Percentiles rank a stretch among this genome's conserved stretches.
phyloP scores from a whole-genome alignment of 129 eudicot species.

The Silybum marianum region DNA sequence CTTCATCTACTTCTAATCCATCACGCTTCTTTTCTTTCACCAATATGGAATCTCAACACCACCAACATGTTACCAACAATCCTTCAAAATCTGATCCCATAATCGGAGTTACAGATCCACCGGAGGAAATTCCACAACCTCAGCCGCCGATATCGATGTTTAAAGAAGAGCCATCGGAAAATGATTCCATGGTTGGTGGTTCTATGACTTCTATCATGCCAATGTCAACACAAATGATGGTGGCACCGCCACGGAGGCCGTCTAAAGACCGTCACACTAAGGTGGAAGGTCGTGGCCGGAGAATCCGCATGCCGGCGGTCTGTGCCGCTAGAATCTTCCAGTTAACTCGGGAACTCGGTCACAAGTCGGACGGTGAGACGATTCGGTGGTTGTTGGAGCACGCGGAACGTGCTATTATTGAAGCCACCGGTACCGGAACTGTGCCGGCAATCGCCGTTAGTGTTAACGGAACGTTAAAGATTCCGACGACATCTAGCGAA shows the following conservation, averaged over 20 bases:
- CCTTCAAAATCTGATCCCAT: constrained; percentile 24
- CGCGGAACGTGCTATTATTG: constrained; percentile 24
- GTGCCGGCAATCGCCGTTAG: constrained; percentile 42
- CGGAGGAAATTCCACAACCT: constrained; percentile 6
- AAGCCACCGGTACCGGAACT: constrained; percentile 42
- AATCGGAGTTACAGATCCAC: constrained; percentile 5
- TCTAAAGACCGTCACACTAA: constrained; percentile 65
- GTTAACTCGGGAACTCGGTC: constrained; percentile 17
- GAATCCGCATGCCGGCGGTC: constrained; percentile 11
- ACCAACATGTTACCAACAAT: background rate
- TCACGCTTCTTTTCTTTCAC: background rate
- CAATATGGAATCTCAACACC: constrained; percentile 13
- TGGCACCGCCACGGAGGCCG: constrained; percentile 26
- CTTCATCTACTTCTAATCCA: background rate
- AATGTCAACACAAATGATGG: background rate
- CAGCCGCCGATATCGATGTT: constrained; percentile 5
- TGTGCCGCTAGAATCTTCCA: constrained; percentile 21
- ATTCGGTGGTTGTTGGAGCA: constrained; percentile 36
- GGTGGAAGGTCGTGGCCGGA: constrained; percentile 68
- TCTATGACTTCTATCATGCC: background rate
- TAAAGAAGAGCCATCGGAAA: constrained; percentile 14
- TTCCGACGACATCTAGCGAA: constrained; percentile 27
- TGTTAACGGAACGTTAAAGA: constrained; percentile 37
- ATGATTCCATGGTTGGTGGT: background rate
- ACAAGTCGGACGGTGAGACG: constrained; percentile 21